Evolutionary conservation across 805 yeast genomes (phyloP).

Genomic region (Grigorovia yakushimaensis): DNA sequence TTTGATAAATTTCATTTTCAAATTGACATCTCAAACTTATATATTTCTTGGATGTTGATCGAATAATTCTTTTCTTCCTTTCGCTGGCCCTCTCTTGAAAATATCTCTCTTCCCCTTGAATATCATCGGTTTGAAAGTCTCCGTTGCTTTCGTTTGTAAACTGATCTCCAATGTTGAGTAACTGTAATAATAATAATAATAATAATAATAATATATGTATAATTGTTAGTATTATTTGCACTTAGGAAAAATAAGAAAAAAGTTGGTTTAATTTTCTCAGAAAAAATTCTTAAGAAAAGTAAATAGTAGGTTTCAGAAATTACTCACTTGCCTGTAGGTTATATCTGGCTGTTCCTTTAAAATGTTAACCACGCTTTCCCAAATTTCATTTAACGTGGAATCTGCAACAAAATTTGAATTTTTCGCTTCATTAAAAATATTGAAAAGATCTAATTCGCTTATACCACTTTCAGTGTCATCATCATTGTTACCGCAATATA

Average conservation of each 20-base stretch:
- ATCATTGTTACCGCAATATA: constrained; percentile 45
- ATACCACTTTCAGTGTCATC: constrained; percentile 44
- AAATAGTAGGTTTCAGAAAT: background rate
- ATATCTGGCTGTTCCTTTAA: constrained; percentile 59
- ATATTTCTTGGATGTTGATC: constrained; percentile 63
- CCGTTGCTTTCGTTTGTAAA: constrained; percentile 28
- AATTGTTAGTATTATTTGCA: constrained; percentile 15
- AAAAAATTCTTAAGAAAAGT: constrained; percentile 1
- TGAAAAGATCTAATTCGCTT: constrained; percentile 39
- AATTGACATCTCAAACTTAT: constrained; percentile 47
- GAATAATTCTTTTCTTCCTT: constrained; percentile 42
- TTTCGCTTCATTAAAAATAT: constrained; percentile 35
- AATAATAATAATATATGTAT: constrained; percentile 11
- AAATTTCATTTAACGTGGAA: constrained; percentile 57
- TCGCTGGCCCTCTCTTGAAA: constrained; percentile 12
- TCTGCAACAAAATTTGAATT: constrained; percentile 29
- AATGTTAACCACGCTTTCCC: constrained; percentile 55
- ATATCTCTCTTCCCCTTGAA: constrained; percentile 31
- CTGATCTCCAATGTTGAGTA: constrained; percentile 27
- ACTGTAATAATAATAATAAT: constrained; percentile 9
- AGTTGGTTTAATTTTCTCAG: background rate
- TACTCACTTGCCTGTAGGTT: constrained; percentile 66
- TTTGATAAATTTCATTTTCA: constrained; percentile 40
- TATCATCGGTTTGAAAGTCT: constrained; percentile 31
- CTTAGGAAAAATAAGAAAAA: no score